Conservation (phyloP, 1,139 yeast genomes). For the Pichia norvegensis region DNA sequence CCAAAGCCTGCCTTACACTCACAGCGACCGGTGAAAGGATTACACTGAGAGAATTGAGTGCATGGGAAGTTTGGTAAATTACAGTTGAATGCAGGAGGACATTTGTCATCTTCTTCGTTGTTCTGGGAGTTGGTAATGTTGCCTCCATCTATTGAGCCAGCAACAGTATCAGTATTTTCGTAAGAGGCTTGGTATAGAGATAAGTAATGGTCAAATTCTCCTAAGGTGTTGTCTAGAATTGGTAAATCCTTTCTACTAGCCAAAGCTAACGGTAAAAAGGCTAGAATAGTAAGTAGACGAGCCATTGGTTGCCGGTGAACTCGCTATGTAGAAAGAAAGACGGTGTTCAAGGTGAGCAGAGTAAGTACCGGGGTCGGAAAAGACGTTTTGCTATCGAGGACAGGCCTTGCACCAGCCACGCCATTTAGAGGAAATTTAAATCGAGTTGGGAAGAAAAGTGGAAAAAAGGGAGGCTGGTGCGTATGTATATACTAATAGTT, state of each 20-base stretch:
- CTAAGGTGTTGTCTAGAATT: neutral
- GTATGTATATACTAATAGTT: no score
- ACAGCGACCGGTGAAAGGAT: conserved; percentile 82
- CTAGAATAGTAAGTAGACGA: neutral
- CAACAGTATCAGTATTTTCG: neutral
- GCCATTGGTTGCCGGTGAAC: neutral
- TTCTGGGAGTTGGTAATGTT: neutral
- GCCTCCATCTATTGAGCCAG: neutral
- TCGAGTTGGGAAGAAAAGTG: no score
- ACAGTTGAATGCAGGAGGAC: conserved; percentile 92
- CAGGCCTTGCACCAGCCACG: neutral
- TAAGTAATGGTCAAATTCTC: neutral
- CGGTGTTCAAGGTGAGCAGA: neutral
- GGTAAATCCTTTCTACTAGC: neutral
- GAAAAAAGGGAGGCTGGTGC: neutral
- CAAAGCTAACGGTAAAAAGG: neutral
- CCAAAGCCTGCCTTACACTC: conserved; percentile 92
- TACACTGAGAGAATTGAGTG: conserved; percentile 81
- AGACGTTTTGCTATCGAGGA: conserved; percentile 29
- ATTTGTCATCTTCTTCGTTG: conserved; percentile 32
- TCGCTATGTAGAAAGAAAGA: neutral
- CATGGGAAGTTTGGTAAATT: conserved; percentile 86
- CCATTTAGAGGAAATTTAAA: neutral
- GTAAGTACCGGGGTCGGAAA: conserved; percentile 26
- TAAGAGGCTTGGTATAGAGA: neutral